Evolutionary conservation across 1,284 basidiomycete genomes (phyloP).

Genomic region (Naganishia cerealis): DNA sequence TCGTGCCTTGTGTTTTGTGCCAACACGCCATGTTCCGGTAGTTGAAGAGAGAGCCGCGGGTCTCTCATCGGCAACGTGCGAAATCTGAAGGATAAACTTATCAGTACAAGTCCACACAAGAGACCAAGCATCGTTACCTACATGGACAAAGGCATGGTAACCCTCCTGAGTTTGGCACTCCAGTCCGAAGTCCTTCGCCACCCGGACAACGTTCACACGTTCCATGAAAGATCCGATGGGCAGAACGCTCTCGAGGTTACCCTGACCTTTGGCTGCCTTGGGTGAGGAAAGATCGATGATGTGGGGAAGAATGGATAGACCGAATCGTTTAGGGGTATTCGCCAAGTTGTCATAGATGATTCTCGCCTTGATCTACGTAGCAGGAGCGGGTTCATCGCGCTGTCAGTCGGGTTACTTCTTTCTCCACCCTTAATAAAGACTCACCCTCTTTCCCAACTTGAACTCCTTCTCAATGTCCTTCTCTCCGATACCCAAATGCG

Average conservation of each 20-base stretch:
- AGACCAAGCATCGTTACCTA: slow-evolving; percentile 54
- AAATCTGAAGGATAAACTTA: slow-evolving; percentile 65
- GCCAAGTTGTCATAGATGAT: slow-evolving; percentile 79
- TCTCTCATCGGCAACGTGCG: slow-evolving; percentile 88
- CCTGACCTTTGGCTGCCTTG: slow-evolving; percentile 45
- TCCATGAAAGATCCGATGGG: slow-evolving; percentile 73
- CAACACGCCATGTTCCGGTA: slow-evolving; percentile 75
- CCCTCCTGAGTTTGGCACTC: slow-evolving; percentile 66
- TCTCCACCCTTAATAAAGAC: slow-evolving; percentile 1
- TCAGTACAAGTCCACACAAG: slow-evolving; percentile 1
- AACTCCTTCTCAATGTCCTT: slow-evolving; percentile 59
- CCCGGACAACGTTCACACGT: slow-evolving; percentile 67
- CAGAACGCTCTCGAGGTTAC: slow-evolving; percentile 61
- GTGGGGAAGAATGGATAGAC: slow-evolving; percentile 74
- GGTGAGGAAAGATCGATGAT: slow-evolving; percentile 61
- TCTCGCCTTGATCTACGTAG: slow-evolving; percentile 68
- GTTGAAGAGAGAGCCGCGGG: slow-evolving; percentile 69
- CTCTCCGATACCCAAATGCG: slow-evolving; percentile 64
- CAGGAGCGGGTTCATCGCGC: background rate
- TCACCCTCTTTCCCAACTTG: slow-evolving; percentile 75
- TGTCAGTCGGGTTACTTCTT: background rate
- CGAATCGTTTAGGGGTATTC: slow-evolving; percentile 72
- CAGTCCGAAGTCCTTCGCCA: slow-evolving; percentile 80
- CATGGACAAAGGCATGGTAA: slow-evolving; percentile 80
- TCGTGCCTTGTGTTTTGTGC: slow-evolving; percentile 78